These are phyloP conservation scores for Hanseniaspora meyeri DNA, from an alignment of 805 yeast species.

Conservation along the genomic window DNA sequence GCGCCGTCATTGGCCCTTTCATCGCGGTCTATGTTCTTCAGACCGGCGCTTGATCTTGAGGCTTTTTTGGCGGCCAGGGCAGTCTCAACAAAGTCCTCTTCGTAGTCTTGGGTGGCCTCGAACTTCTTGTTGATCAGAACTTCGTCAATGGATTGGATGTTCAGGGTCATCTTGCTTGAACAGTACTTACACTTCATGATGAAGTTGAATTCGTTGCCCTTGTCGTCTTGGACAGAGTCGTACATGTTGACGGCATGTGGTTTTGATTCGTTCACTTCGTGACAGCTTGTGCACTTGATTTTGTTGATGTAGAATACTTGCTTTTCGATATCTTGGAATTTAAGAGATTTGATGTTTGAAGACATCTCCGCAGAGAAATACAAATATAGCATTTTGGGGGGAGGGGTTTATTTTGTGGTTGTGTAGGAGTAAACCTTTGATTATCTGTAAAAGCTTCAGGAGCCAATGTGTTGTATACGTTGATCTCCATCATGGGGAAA, in stretches of 20 bases:
- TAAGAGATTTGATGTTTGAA: constrained; percentile 42
- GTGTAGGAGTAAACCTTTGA: too few relatives aligned
- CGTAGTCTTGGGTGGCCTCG: constrained; percentile 15
- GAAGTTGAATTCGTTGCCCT: constrained; percentile 65
- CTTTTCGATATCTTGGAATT: constrained; percentile 45
- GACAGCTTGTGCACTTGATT: constrained; percentile 65
- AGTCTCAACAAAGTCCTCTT: constrained; percentile 12
- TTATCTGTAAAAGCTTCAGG: too few relatives aligned
- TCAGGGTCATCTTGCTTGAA: constrained; percentile 25
- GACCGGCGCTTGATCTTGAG: constrained; percentile 16
- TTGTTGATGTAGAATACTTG: constrained; percentile 63
- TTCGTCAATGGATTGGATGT: constrained; percentile 20
- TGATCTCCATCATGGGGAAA: too few relatives aligned
- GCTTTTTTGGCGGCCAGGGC: not conserved
- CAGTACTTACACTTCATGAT: constrained; percentile 66
- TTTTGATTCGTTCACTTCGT: constrained; percentile 61
- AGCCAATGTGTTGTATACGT: too few relatives aligned
- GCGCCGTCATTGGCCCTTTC: constrained; percentile 17
- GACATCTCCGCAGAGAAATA: constrained; percentile 22
- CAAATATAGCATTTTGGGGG: constrained; percentile 23
- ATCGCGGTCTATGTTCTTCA: not conserved
- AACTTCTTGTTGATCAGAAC: constrained; percentile 19
- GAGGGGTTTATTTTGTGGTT: not conserved
- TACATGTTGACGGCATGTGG: constrained; percentile 48
- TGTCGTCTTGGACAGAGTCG: constrained; percentile 47